Conservation (phyloP, 345 rosid genomes). For the Hypericum androsaemum region DNA sequence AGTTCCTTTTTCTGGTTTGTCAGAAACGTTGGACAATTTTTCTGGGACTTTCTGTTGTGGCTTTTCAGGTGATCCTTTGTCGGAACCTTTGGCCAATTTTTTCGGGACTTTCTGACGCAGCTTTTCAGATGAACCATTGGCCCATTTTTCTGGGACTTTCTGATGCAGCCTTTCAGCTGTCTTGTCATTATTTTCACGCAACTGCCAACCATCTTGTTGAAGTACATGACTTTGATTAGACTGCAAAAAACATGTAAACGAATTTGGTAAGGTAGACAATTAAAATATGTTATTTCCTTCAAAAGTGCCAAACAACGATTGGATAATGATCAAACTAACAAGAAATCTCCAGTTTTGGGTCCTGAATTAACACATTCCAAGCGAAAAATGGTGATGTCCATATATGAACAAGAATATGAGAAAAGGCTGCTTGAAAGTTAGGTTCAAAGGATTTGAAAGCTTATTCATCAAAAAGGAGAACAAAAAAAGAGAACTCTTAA, state of each 20-base stretch:
- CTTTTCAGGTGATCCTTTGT: conserved; percentile 10
- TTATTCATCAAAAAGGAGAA: neutral
- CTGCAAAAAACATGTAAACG: conserved; percentile 24
- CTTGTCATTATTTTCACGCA: too few species aligned
- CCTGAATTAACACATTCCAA: too few species aligned
- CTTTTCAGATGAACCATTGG: conserved; percentile 16
- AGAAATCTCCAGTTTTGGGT: too few species aligned
- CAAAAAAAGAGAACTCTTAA: neutral
- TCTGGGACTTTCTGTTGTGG: conserved; percentile 13
- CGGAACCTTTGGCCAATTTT: neutral
- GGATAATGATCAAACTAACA: too few species aligned
- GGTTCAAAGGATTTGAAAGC: too few species aligned
- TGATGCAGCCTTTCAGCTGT: conserved; percentile 24
- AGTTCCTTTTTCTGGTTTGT: conserved; percentile 9
- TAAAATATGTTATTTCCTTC: conserved; percentile 1
- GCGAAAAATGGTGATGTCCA: too few species aligned
- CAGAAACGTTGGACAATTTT: neutral
- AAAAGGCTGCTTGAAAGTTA: too few species aligned
- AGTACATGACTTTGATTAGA: conserved; percentile 28
- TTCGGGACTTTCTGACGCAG: conserved; percentile 19
- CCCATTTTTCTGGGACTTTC: conserved; percentile 13
- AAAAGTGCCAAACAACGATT: too few species aligned
- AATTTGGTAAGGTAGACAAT: neutral
- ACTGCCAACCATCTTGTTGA: conserved; percentile 26
- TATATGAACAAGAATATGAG: too few species aligned